Evolutionary conservation across 192 early-diverging fungal species (phyloP), one percentile per base, ranked within the genome.

Genomic region (Umbelopsis ramanniana): DNA sequence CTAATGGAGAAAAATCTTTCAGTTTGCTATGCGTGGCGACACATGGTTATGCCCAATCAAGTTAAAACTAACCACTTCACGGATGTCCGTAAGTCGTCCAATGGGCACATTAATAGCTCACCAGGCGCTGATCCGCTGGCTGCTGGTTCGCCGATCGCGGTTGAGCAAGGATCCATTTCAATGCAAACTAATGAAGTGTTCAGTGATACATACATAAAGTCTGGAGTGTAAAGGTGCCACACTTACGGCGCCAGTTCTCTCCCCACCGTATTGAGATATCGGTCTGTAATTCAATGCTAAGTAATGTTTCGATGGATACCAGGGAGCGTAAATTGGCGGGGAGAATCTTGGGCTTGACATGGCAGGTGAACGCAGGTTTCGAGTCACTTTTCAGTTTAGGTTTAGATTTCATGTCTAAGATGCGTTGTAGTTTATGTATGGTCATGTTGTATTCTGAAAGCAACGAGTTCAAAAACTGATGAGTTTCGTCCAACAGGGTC

Each of bases 371-470:
- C 6, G 19, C 33, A 14, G 57, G 57, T 8, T 63, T 17, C 7
- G 2, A 10, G 17, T 19, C 33, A 37, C 2, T 1, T 35, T 19
- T 37, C 5, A 22, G 24, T 21, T 55, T 55, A 2, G 5, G 9
- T 14, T 63, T 35, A 5, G 33, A 6, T 37, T 29, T 33, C 7
- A 37, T 26, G 12, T 37, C 19, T 7, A n/a, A 19, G 6, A 63
- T 37, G 23, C 57, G 57, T 35, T 63, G 57, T 2, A 63, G 26
- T 19, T 63, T 63, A 29, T 63, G 33, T 37, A 63, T 63, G 17
- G 57, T 63, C 29, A 35, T 29, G 33, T 63, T 63, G 57, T 63
- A 63, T 37, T 63, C 57, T 0, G 33, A 19, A 29, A 63, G 29
- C 57, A 37, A 29, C 0, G 8, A 37, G 29, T 63, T 63, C 4